Base-by-base conservation (phyloP, 495 filamentous ascomycete species). In the Patellaria atrata region DNA sequence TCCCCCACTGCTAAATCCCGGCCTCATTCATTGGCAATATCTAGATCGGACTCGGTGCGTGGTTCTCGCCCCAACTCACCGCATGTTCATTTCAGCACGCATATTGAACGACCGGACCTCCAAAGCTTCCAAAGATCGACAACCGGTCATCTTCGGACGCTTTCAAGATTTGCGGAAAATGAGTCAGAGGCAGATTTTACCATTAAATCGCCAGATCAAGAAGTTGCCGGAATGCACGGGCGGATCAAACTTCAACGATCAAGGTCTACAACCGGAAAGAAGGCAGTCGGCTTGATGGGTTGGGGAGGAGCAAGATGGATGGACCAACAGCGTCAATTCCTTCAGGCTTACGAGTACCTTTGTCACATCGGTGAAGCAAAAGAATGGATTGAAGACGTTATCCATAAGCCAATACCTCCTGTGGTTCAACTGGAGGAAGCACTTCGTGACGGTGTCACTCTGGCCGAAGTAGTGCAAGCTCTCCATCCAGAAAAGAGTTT, bases 351-450 rank as follows among this genome's bases (percentile, higher is more conserved):
- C 52, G 91, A 99, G 55, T 99, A 99, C 51, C 73, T 99, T 25
- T 99, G 91, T 50, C 91, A 99, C 51, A 96, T 99, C 50, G 91
- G 91, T 46, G 91, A 99, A 65, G 91, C 91, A 29, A 96, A 96
- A 54, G 85, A 96, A 55, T 99, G 91, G 91, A 91, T 99, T 27
- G 89, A 96, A 56, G 84, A 86, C 47, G 72, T 94, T 18, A 87
- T 94, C 29, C 71, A 91, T 36, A 71, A 82, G 41, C 69, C 77
- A 17, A 85, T 96, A 25, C 89, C 91, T 12, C 79, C 89, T 10
- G 93, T 96, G 53, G 80, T 99, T n/a, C 75, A 94, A 50, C 56
- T 99, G 2, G 91, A 99, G 52, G 86, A 99, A 60, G 84, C 80
- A 11, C 58, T 99, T 30, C 68, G 91, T 50, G 77, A 99, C 51